These are phyloP conservation scores for Candida sojae DNA, from an alignment of 1,139 yeast genomes.

Conservation along the genomic window DNA sequence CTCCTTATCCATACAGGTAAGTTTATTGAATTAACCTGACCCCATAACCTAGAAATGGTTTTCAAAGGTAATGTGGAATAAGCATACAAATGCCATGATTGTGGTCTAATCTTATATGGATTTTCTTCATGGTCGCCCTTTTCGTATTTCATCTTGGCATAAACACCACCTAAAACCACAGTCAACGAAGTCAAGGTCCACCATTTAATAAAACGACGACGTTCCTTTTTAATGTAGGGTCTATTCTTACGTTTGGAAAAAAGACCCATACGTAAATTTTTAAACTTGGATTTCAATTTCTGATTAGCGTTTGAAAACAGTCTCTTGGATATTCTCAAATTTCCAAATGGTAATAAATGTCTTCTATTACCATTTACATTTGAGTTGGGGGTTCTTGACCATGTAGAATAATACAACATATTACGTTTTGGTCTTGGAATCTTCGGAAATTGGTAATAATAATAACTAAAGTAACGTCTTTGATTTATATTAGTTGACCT, in stretches of 20 bases:
- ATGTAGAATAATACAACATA: constrained; percentile 53
- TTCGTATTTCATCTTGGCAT: constrained; percentile 52
- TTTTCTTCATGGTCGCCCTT: constrained; percentile 36
- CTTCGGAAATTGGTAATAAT: constrained; percentile 54
- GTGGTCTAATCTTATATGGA: constrained; percentile 54
- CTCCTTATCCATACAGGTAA: constrained; percentile 88
- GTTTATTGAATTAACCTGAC: constrained; percentile 77
- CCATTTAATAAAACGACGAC: constrained; percentile 61
- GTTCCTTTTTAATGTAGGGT: constrained; percentile 28
- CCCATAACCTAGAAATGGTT: constrained; percentile 93
- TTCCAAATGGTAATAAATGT: constrained; percentile 7
- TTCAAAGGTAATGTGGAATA: constrained; percentile 90
- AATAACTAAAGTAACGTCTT: constrained; percentile 23
- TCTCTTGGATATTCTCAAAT: constrained; percentile 28
- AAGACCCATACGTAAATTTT: constrained; percentile 39
- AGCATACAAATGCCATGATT: constrained; percentile 86
- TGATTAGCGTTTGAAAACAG: constrained; percentile 43
- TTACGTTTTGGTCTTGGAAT: constrained; percentile 68
- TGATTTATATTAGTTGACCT: constrained; percentile 13
- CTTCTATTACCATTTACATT: constrained; percentile 10
- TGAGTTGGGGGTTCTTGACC: constrained; percentile 25
- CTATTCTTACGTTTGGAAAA: constrained; percentile 46
- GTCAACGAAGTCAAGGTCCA: constrained; percentile 69
- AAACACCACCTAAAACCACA: constrained; percentile 64
- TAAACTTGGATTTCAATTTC: constrained; percentile 36